Base-by-base conservation (phyloP, 148 eudicot genomes). In the Heliamphora exappendiculata region DNA sequence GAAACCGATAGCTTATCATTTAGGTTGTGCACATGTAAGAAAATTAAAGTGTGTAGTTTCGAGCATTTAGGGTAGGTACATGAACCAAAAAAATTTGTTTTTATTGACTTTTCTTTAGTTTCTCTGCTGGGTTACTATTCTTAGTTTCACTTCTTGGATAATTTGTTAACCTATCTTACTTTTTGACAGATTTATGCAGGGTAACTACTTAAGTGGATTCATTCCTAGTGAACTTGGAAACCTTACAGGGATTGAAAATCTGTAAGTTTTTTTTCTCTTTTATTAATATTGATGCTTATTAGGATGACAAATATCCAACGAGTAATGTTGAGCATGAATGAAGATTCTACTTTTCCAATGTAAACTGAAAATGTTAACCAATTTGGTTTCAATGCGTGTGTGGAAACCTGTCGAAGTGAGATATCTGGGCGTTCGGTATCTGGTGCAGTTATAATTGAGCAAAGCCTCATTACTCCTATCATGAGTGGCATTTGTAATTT, bases 221-320 rank as follows among this genome's bases (percentile, higher is more conserved):
- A 89, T 94, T 76, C 97, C 98, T 37, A 80, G 54, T 78, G 97
- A 89, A 79, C 70, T 94, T 75, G 98, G 98, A 73, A 89, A 88
- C 80, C 93, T 90, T 79, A 83, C 88, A 26, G 85, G 80, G 76
- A 96, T 94, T 70, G 88, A 92, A 76, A 83, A 80, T 82, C 88
- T 94, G 98, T 94, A 90, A 89, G 97, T 78, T 75, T 34, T 70
- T 19, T 49, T 37, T 65, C 62, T 65, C 3, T 9, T n/a, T 50
- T 7, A 7, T 34, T 33, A 31, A 17, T 75, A 33, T 26, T 50
- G 37, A 3, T 65, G n/a, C 19, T 67, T 7, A n/a, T 47, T 70
- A 33, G 54, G 19, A 26, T 76, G 64, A 16, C 5, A 36, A 24
- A 53, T 54, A 22, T 54, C 26, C 10, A 31, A 55, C 55, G 7